These are phyloP conservation scores for Earliella scabrosa DNA, from an alignment of 1,284 basidiomycete species.

Conservation along the genomic window DNA sequence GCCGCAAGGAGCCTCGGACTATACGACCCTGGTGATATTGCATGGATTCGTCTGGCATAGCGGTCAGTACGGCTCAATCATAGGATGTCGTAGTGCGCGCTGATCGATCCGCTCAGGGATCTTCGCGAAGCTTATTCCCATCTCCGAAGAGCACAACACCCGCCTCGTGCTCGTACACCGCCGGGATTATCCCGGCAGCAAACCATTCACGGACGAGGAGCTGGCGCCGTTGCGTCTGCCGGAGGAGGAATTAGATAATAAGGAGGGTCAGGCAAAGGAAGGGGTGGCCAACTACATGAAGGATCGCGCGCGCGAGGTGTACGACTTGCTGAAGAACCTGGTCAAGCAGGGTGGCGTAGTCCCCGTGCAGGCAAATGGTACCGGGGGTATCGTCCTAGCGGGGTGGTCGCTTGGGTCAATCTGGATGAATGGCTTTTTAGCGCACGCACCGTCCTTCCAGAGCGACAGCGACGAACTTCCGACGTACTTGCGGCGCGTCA, in stretches of 20 bases:
- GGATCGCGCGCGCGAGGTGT: constrained; percentile 24
- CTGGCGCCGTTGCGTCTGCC: constrained; percentile 12
- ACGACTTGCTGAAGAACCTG: constrained; percentile 31
- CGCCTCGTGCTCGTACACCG: constrained; percentile 18
- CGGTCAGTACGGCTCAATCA: background rate
- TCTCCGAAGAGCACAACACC: constrained; percentile 4
- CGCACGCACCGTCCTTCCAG: constrained; percentile 11
- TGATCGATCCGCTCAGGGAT: background rate
- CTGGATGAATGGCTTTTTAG: constrained; percentile 14
- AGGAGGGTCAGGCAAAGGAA: background rate
- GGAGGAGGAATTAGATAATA: too few relatives aligned
- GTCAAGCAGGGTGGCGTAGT: constrained; percentile 24
- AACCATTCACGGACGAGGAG: constrained; percentile 24
- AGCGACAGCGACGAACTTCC: background rate
- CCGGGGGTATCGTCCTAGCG: constrained; percentile 13
- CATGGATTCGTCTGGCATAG: constrained; percentile 20
- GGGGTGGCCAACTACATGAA: constrained; percentile 12
- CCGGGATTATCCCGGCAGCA: constrained; percentile 16
- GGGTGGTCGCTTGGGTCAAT: constrained; percentile 16
- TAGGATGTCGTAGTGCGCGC: background rate
- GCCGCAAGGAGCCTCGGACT: constrained; percentile 2
- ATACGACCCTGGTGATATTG: constrained; percentile 17
- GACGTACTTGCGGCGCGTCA: constrained; percentile 11
- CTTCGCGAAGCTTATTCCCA: constrained; percentile 16
- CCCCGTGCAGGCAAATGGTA: constrained; percentile 1